phyloP scores from a whole-genome alignment of 2,329 filamentous ascomycete genomes.

The Herpotrichia juniperi region DNA sequence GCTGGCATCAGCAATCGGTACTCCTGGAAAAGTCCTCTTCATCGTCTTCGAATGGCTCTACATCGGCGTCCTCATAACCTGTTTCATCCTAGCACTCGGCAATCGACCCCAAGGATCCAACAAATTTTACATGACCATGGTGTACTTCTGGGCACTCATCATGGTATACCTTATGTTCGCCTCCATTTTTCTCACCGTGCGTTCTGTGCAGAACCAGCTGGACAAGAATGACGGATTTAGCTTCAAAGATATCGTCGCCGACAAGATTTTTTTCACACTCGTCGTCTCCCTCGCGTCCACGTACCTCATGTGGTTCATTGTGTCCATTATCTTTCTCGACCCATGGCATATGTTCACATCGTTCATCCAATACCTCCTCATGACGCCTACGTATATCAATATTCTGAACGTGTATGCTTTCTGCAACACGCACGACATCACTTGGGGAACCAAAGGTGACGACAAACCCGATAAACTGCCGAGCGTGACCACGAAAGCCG shows the following conservation, averaged over 20 bases:
- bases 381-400: slow-evolving; percentile 97
- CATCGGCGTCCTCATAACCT: slow-evolving; percentile 86
- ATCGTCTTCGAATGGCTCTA: slow-evolving; percentile 97
- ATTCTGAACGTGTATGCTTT: slow-evolving; percentile 99
- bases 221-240: slow-evolving; percentile 67
- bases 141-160: slow-evolving; percentile 96
- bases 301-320: slow-evolving; percentile 89
- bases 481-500: slow-evolving; percentile 87
- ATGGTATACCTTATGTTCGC: slow-evolving; percentile 95
- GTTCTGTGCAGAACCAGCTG: slow-evolving; percentile 77
- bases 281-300: slow-evolving; percentile 92
- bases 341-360: slow-evolving; percentile 99
- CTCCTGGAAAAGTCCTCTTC: slow-evolving; percentile 77
- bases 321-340: slow-evolving; percentile 93
- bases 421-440: slow-evolving; percentile 97
- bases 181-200: slow-evolving; percentile 90
- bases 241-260: slow-evolving; percentile 77
- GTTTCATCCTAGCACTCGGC: slow-evolving; percentile 92
- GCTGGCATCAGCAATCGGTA: slow-evolving; percentile 78
- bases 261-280: slow-evolving; percentile 88
- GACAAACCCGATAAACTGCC: slow-evolving; percentile 93
- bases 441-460: slow-evolving; percentile 97
- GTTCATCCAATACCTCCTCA: slow-evolving; percentile 90
- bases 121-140: slow-evolving; percentile 93
- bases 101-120: slow-evolving; percentile 95